phyloP scores from a whole-genome alignment of 2,329 filamentous ascomycete species.

The Pyrenochaeta sp. region DNA sequence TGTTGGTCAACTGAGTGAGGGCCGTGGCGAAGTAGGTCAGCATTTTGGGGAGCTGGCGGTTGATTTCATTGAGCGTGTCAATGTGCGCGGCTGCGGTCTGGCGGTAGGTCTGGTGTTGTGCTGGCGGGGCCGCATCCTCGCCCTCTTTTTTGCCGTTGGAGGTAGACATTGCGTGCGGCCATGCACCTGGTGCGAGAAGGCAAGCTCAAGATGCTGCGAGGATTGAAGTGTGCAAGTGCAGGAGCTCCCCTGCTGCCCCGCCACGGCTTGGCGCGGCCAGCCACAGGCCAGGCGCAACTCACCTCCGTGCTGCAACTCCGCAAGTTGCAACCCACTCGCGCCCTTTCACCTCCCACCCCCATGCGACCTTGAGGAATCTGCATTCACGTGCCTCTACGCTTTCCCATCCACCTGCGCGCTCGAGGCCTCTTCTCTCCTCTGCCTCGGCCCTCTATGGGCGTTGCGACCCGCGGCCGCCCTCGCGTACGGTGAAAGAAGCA shows the following conservation, averaged over 20 bases:
- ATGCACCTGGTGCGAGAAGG: not conserved
- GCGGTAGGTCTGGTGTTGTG: constrained; percentile 33
- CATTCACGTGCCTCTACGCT: constrained; percentile 4
- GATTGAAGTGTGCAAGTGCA: not conserved
- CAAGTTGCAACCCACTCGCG: constrained; percentile 21
- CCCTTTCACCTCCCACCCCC: constrained; percentile 3
- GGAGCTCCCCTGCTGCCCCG: constrained; percentile 13
- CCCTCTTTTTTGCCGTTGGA: no score
- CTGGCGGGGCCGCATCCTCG: constrained; percentile 9
- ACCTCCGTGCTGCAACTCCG: constrained; percentile 33
- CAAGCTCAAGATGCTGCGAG: constrained; percentile 5
- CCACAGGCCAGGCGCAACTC: constrained; percentile 27
- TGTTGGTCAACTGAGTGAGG: constrained; percentile 67
- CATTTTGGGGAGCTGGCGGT: constrained; percentile 46
- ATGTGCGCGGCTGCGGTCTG: constrained; percentile 43
- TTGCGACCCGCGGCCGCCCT: constrained; percentile 23
- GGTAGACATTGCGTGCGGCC: not conserved
- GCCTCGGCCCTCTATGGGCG: constrained; percentile 14
- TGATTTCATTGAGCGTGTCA: constrained; percentile 38
- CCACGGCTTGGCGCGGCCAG: constrained; percentile 24
- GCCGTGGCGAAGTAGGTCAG: constrained; percentile 82
- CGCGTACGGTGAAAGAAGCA: constrained; percentile 31
- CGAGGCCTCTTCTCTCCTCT: constrained; percentile 1
- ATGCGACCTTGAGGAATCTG: constrained; percentile 1
- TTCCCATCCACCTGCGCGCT: constrained; percentile 1